Percentiles rank a stretch among this genome's conserved stretches.
Conservation (phyloP, 176 grass and related monocot genomes). For the Aegilops bicornis region DNA sequence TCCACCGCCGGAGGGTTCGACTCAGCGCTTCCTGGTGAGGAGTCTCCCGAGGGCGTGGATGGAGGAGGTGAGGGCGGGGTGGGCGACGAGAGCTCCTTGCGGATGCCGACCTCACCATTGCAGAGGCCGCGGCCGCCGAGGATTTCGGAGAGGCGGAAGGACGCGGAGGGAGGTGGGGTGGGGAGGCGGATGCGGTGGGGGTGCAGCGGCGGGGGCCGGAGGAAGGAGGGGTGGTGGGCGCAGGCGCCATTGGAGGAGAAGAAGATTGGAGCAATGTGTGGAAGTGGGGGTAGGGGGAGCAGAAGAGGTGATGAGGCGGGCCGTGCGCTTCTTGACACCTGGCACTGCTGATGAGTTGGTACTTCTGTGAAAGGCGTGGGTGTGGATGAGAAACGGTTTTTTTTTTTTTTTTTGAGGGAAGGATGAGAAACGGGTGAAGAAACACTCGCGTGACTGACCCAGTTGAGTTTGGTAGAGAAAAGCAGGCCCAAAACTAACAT, state of each 20-base stretch:
- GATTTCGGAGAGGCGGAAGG: constrained; percentile 45
- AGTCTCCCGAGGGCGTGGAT: neutral
- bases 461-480: too few species aligned
- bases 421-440: neutral
- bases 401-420: too few species aligned
- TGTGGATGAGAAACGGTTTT: neutral
- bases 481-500: too few species aligned
- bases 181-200: neutral
- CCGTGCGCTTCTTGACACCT: neutral
- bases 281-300: neutral
- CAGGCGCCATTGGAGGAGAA: constrained; percentile 25
- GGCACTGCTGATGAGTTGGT: neutral
- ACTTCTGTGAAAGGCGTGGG: neutral
- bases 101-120: constrained; percentile 41
- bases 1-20: neutral
- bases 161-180: constrained; percentile 14
- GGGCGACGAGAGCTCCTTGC: constrained; percentile 48
- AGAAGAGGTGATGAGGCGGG: neutral
- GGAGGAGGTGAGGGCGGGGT: neutral
- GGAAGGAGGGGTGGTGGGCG: constrained; percentile 28
- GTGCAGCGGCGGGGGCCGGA: neutral
- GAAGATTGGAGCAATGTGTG: neutral
- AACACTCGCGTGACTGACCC: too few species aligned
- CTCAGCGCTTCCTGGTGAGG: neutral
- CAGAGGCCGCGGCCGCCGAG: constrained; percentile 18